These are phyloP conservation scores for Gaeumannomyces sp. DNA, from an alignment of 2,329 filamentous ascomycete species.

Conservation along the genomic window DNA sequence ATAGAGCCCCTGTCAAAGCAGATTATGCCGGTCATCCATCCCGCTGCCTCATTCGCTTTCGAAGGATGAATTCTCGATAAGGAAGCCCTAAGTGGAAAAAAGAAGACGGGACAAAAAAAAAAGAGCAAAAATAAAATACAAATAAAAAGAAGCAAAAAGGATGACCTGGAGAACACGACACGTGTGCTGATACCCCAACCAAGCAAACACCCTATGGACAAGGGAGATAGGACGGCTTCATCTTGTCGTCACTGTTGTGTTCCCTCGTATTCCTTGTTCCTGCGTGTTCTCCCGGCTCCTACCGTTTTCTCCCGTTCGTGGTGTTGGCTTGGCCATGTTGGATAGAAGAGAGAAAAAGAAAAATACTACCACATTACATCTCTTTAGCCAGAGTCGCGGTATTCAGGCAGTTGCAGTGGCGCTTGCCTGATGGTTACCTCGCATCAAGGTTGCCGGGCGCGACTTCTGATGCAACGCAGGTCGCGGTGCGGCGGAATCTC, in stretches of 20 bases:
- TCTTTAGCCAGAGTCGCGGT: not conserved
- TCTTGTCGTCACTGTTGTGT: not conserved
- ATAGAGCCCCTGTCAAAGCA: not conserved
- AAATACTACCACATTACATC: too few species aligned
- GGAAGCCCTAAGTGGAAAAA: not conserved
- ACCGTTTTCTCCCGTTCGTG: too few species aligned
- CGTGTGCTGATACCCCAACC: too few species aligned
- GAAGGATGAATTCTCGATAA: not conserved
- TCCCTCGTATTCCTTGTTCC: not conserved
- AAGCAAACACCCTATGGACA: too few species aligned
- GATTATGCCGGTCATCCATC: not conserved
- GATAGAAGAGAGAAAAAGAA: not conserved
- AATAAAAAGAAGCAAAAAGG: not conserved
- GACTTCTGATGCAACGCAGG: too few species aligned
- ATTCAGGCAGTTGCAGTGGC: not conserved
- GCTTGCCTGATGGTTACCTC: too few species aligned
- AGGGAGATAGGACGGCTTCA: not conserved
- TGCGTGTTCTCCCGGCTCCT: not conserved
- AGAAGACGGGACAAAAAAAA: not conserved
- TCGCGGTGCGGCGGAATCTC: not conserved
- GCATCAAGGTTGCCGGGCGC: not conserved
- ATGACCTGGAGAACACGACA: not conserved
- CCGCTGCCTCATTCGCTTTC: not conserved
- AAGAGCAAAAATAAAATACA: not conserved
- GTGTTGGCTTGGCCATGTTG: too few species aligned